These are phyloP conservation scores for Chaetothyriales sp. DNA, from an alignment of 2,329 filamentous ascomycete species.

Conservation along the genomic window DNA sequence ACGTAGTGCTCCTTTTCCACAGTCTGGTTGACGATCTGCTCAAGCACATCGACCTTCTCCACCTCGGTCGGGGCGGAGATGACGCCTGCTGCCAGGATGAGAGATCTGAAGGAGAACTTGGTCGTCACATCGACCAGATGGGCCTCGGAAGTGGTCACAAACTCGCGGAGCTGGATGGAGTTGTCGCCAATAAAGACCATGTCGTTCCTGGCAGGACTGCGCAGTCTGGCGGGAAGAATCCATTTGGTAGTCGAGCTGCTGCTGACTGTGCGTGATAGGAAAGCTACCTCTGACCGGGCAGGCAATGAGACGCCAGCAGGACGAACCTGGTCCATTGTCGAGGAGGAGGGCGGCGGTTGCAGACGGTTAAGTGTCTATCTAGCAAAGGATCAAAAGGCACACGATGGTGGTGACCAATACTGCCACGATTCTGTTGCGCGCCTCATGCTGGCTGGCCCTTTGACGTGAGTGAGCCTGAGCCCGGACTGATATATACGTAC, in stretches of 20 bases:
- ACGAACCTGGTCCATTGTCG: background rate
- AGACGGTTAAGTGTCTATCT: too few species aligned
- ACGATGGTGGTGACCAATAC: background rate
- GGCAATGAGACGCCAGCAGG: background rate
- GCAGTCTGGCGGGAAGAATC: constrained; percentile 65
- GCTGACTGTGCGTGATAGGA: constrained; percentile 65
- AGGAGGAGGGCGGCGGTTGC: too few species aligned
- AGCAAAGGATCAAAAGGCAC: background rate
- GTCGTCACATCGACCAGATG: constrained; percentile 61
- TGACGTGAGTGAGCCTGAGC: background rate
- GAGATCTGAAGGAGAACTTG: constrained; percentile 62
- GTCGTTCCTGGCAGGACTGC: constrained; percentile 57
- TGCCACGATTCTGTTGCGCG: background rate
- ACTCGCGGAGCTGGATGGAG: constrained; percentile 66
- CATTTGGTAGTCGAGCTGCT: constrained; percentile 60
- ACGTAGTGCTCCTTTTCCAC: constrained; percentile 13
- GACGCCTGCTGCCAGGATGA: constrained; percentile 64
- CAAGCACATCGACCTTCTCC: constrained; percentile 6
- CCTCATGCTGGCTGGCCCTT: background rate
- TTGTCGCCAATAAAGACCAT: constrained; percentile 75
- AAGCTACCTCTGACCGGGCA: constrained; percentile 33
- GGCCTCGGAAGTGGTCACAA: constrained; percentile 42
- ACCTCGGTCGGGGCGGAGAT: constrained; percentile 44
- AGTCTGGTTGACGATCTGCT: constrained; percentile 13
- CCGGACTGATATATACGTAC: background rate